Percentiles rank a stretch among this genome's conserved stretches.
These are phyloP conservation scores for Nicotiana otophora DNA, from an alignment of 257 asterid genomes.

Conservation along the genomic window DNA sequence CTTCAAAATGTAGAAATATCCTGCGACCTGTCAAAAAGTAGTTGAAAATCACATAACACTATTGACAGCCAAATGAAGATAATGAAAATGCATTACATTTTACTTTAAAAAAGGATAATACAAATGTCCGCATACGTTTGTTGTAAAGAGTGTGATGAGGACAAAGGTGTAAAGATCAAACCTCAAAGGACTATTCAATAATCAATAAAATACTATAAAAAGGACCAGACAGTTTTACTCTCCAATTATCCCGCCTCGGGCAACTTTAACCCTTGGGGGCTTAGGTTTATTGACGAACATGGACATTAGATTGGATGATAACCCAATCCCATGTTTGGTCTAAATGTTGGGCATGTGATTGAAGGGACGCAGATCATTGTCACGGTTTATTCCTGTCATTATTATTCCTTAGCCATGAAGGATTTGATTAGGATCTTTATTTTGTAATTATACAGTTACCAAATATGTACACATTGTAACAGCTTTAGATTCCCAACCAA, in stretches of 20 bases:
- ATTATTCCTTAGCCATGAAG: too few relatives aligned
- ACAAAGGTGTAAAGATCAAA: neutral
- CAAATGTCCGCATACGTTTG: neutral
- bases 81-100: neutral
- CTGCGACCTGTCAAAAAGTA: constrained; percentile 66
- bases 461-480: too few relatives aligned
- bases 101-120: neutral
- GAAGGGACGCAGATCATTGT: neutral
- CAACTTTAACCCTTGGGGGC: neutral
- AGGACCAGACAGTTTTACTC: neutral
- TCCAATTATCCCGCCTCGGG: neutral
- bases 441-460: too few relatives aligned
- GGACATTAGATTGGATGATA: neutral
- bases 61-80: constrained; percentile 11
- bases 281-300: neutral
- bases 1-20: constrained; percentile 91
- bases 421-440: too few relatives aligned
- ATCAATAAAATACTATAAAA: neutral
- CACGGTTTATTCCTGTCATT: neutral
- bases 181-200: neutral
- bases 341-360: neutral
- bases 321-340: neutral
- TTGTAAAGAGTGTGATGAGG: neutral
- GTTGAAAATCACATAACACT: constrained; percentile 16
- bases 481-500: too few relatives aligned